Conservation (phyloP, 2,329 filamentous ascomycete genomes). For the Alternaria sp. region DNA sequence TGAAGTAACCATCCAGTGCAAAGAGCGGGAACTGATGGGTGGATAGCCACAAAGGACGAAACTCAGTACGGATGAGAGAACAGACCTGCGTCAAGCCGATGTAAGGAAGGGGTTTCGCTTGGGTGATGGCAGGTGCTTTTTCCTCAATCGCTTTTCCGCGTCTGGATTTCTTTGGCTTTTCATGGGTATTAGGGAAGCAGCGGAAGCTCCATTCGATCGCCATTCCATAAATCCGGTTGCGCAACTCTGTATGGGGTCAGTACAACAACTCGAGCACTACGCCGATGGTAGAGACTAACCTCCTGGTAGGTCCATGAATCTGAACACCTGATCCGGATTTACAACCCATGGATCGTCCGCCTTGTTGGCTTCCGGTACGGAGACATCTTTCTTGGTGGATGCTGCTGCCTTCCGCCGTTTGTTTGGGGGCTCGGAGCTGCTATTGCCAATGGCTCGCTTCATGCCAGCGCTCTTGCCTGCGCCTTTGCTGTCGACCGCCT, state of each 20-base stretch:
- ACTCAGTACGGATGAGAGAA: slow-evolving; percentile 30
- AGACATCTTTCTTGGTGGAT: no score
- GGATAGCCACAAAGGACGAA: slow-evolving; percentile 33
- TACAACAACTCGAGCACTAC: no score
- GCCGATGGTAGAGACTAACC: slow-evolving; percentile 14
- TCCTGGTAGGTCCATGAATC: slow-evolving; percentile 32
- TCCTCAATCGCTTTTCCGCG: background rate
- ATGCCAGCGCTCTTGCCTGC: slow-evolving; percentile 1
- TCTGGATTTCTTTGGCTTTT: background rate
- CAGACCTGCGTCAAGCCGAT: slow-evolving; percentile 30
- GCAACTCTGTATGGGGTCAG: no score
- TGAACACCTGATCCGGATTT: slow-evolving; percentile 8
- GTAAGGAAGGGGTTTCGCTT: slow-evolving; percentile 19
- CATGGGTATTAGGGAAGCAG: slow-evolving; percentile 22
- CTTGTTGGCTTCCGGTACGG: no score
- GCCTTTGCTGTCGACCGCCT: slow-evolving; percentile 1
- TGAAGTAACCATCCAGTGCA: slow-evolving; percentile 23
- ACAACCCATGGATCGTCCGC: no score
- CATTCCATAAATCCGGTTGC: slow-evolving; percentile 31
- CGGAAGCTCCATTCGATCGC: slow-evolving; percentile 13
- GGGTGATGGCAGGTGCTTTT: background rate
- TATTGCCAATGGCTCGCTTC: slow-evolving; percentile 3
- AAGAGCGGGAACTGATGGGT: slow-evolving; percentile 25
- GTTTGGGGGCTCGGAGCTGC: background rate
- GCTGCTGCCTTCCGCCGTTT: slow-evolving; percentile 12